Percentiles rank a stretch among this genome's conserved stretches.
Evolutionary conservation across 106 monocot genomes (phyloP).

Genomic region (Agapanthus africanus): DNA sequence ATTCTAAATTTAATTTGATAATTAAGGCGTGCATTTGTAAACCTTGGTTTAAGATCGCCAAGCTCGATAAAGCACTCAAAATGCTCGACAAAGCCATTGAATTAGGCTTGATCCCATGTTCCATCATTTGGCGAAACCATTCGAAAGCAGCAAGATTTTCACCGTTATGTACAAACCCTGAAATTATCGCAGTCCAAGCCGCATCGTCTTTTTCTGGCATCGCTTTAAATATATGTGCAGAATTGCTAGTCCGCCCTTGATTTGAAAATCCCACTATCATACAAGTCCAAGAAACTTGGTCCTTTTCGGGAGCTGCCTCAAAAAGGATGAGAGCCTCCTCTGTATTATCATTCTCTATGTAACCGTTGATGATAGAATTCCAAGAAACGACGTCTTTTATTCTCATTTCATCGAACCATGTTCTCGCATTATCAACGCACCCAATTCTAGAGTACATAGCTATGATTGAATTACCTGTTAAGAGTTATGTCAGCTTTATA

Average conservation of each 20-base stretch:
- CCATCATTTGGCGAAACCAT: constrained; percentile 40
- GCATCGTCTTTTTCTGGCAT: constrained; percentile 58
- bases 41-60: constrained; percentile 29
- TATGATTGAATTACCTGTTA: constrained; percentile 42
- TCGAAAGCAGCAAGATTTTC: constrained; percentile 32
- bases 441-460: constrained; percentile 37
- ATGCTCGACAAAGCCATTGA: constrained; percentile 30
- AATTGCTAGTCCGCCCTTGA: constrained; percentile 30
- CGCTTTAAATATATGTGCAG: constrained; percentile 32
- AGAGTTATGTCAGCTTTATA: no score
- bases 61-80: constrained; percentile 38
- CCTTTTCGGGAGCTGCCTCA: constrained; percentile 44
- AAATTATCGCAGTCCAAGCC: constrained; percentile 58
- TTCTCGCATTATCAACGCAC: constrained; percentile 27
- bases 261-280: constrained; percentile 52
- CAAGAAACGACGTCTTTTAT: constrained; percentile 53
- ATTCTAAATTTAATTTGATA: constrained; percentile 34
- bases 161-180: constrained; percentile 31
- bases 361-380: constrained; percentile 41
- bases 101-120: constrained; percentile 34
- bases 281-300: constrained; percentile 56
- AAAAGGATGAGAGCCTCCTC: constrained; percentile 44
- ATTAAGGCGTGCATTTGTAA: constrained; percentile 38
- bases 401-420: constrained; percentile 32
- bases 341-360: constrained; percentile 21